Conservation (phyloP, 345 rosid species). For the Gossypium herbaceum region DNA sequence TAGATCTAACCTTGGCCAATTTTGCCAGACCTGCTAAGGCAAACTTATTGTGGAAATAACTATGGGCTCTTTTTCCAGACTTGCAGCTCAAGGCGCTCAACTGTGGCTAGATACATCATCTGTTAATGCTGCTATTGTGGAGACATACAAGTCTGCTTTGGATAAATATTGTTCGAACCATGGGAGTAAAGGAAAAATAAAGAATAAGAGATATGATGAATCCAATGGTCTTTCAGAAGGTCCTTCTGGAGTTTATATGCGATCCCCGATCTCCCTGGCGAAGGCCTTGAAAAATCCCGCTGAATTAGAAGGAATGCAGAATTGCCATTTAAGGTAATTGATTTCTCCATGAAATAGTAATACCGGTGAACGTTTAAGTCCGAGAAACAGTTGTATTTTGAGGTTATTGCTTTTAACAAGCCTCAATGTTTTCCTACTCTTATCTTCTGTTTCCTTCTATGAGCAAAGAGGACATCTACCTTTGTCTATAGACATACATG, state of each 20-base stretch:
- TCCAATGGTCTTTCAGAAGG: conserved; percentile 38
- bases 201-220: conserved; percentile 23
- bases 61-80: conserved; percentile 38
- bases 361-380: not conserved
- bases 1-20: not conserved
- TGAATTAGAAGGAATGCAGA: conserved; percentile 83
- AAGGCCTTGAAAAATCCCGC: conserved; percentile 84
- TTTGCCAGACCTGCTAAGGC: not conserved
- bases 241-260: conserved; percentile 58
- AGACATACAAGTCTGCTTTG: conserved; percentile 62
- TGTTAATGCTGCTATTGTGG: conserved; percentile 73
- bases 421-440: not conserved
- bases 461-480: not conserved
- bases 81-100: conserved; percentile 63
- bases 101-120: conserved; percentile 86
- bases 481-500: not conserved
- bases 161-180: conserved; percentile 34
- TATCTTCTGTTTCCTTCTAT: not conserved
- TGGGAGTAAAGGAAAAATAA: conserved; percentile 31
- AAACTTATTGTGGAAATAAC: conserved; percentile 10
- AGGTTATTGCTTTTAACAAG: not conserved
- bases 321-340: conserved; percentile 75
- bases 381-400: not conserved
- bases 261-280: conserved; percentile 72
- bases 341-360: not conserved